Conservation (phyloP, 2,329 filamentous ascomycete genomes). For the Monilinia fructicola region DNA sequence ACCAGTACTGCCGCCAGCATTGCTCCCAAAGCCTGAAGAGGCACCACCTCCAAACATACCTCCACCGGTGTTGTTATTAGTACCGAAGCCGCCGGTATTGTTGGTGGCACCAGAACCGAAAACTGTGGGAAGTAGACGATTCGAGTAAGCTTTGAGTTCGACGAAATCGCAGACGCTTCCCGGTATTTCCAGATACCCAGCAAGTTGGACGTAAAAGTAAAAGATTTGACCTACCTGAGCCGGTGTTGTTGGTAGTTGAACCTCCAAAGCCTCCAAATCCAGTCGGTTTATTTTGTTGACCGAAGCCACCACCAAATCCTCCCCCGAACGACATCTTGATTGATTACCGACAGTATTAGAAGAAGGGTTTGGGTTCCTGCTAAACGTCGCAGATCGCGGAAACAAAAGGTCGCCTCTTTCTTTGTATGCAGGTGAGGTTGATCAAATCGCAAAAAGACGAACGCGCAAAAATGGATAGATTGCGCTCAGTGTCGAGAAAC, state of each 20-base stretch:
- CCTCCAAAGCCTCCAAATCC: slow-evolving; percentile 57
- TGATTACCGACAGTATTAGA: slow-evolving; percentile 23
- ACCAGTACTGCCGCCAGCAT: slow-evolving; percentile 41
- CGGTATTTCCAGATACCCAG: not conserved
- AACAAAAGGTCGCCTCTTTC: slow-evolving; percentile 24
- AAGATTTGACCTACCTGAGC: slow-evolving; percentile 41
- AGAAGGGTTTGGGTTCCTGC: slow-evolving; percentile 14
- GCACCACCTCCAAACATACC: slow-evolving; percentile 43
- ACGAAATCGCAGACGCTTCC: slow-evolving; percentile 21
- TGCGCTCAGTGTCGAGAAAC: slow-evolving; percentile 34
- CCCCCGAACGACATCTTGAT: slow-evolving; percentile 42
- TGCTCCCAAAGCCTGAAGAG: slow-evolving; percentile 39
- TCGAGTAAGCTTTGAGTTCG: slow-evolving; percentile 41
- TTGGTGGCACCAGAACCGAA: slow-evolving; percentile 44
- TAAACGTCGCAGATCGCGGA: slow-evolving; percentile 23
- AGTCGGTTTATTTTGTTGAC: slow-evolving; percentile 53
- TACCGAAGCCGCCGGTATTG: slow-evolving; percentile 45
- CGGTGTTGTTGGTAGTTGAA: slow-evolving; percentile 33
- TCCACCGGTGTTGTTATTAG: slow-evolving; percentile 41
- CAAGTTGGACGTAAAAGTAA: slow-evolving; percentile 15
- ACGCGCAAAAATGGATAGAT: slow-evolving; percentile 33
- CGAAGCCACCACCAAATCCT: slow-evolving; percentile 52
- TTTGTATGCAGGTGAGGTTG: slow-evolving; percentile 29
- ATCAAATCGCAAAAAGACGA: slow-evolving; percentile 34
- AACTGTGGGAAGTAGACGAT: slow-evolving; percentile 41